A percentile compares a stretch with the other conserved stretches of the same genome.
These are phyloP conservation scores for Apostasia shenzhenica DNA, from an alignment of 106 monocot species.

Conservation along the genomic window DNA sequence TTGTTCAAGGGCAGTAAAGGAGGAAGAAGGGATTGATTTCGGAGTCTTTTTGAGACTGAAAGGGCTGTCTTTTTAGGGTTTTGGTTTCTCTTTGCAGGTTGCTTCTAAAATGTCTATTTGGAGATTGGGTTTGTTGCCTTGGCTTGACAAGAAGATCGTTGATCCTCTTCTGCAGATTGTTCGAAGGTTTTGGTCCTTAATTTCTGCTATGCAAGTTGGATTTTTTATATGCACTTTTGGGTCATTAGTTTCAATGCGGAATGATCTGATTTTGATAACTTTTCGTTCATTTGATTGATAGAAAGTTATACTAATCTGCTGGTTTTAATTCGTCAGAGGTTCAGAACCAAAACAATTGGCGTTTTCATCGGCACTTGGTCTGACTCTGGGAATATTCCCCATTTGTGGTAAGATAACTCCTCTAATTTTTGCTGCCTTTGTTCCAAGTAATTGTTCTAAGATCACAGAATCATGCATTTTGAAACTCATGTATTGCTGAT, in stretches of 20 bases:
- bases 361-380: conserved; percentile 57
- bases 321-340: conserved; percentile 24
- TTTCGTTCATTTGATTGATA: conserved; percentile 3
- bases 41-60: no score
- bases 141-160: conserved; percentile 36
- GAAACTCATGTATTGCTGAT: no score
- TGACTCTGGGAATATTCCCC: conserved; percentile 59
- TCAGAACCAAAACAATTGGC: conserved; percentile 59
- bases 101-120: conserved; percentile 8
- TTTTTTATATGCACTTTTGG: background rate
- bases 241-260: background rate
- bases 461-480: no score
- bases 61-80: no score
- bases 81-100: no score
- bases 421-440: no score
- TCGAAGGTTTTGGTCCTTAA: conserved; percentile 13
- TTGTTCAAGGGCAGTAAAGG: no score
- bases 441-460: no score
- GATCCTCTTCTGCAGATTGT: conserved; percentile 50
- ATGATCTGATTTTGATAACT: background rate
- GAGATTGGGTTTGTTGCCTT: conserved; percentile 15
- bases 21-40: no score
- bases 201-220: no score
- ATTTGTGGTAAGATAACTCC: conserved; percentile 44
- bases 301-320: background rate